phyloP scores from a whole-genome alignment of 495 filamentous ascomycete species.

The Hamigera avellanea region DNA sequence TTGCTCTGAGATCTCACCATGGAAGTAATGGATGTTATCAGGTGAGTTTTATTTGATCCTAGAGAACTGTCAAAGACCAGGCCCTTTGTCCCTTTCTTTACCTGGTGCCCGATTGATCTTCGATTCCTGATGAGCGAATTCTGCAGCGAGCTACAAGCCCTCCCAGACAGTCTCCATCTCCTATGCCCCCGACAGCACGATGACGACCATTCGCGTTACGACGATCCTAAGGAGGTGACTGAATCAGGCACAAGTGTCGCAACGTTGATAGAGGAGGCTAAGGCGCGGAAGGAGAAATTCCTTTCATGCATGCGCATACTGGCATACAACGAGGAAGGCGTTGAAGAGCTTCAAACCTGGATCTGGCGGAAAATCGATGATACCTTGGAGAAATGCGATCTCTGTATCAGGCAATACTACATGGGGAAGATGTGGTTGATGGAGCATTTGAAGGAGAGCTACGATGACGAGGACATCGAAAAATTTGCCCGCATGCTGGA shows the following conservation, averaged over 20 bases:
- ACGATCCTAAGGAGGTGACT: constrained; percentile 25
- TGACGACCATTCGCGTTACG: constrained; percentile 43
- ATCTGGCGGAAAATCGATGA: constrained; percentile 42
- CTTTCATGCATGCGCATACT: constrained; percentile 57
- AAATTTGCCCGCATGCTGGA: constrained; percentile 44
- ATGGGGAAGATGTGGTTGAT: constrained; percentile 52
- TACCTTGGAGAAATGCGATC: constrained; percentile 58
- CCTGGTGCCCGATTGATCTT: background rate
- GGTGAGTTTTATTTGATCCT: constrained; percentile 24
- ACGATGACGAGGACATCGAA: constrained; percentile 51
- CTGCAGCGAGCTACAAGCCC: constrained; percentile 30
- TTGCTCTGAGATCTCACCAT: constrained; percentile 10
- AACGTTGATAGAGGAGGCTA: constrained; percentile 34
- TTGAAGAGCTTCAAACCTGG: constrained; percentile 44
- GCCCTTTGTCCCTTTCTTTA: background rate
- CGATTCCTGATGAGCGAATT: constrained; percentile 5
- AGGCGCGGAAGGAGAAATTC: constrained; percentile 41
- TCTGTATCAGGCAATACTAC: constrained; percentile 74
- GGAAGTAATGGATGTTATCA: constrained; percentile 33
- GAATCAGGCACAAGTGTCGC: constrained; percentile 20
- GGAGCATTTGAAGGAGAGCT: constrained; percentile 47
- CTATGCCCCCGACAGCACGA: constrained; percentile 37
- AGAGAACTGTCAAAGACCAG: too few relatives aligned
- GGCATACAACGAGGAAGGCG: constrained; percentile 50
- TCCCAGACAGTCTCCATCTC: constrained; percentile 35